A percentile compares a stretch with the other conserved stretches of the same genome.
Evolutionary conservation across 2,329 filamentous ascomycete genomes (phyloP).

Genomic region (Polychaeton citri): DNA sequence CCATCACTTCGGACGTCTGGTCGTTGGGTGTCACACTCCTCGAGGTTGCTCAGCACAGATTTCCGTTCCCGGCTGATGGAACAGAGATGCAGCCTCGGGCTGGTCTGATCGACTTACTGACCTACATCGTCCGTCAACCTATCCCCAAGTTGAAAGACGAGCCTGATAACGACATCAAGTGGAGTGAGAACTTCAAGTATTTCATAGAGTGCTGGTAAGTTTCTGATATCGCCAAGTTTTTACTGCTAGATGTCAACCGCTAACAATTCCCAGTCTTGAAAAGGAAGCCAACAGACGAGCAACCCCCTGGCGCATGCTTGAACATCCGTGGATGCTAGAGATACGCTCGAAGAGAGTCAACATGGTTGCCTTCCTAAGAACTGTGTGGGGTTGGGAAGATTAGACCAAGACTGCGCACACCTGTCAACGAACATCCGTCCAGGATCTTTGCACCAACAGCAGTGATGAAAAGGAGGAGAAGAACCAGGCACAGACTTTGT

Average conservation of each 20-base stretch:
- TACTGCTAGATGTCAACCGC: too few relatives aligned
- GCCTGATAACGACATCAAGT: slow-evolving; percentile 60
- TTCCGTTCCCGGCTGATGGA: slow-evolving; percentile 94
- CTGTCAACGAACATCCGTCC: too few relatives aligned
- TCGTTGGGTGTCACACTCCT: slow-evolving; percentile 90
- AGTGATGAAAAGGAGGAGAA: too few relatives aligned
- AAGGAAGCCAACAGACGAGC: slow-evolving; percentile 80
- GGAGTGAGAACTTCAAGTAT: slow-evolving; percentile 97
- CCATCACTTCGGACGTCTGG: slow-evolving; percentile 97
- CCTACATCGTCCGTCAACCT: slow-evolving; percentile 91
- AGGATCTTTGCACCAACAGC: too few relatives aligned
- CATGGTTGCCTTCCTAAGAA: slow-evolving; percentile 84
- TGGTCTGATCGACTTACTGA: slow-evolving; percentile 85
- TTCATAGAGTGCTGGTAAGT: slow-evolving; percentile 98
- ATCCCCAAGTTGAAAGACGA: slow-evolving; percentile 96
- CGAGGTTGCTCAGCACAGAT: slow-evolving; percentile 98
- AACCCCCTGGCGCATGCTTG: slow-evolving; percentile 95
- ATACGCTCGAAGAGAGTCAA: slow-evolving; percentile 95
- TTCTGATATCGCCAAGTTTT: too few relatives aligned
- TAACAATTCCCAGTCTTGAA: slow-evolving; percentile 54
- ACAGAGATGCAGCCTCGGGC: slow-evolving; percentile 90
- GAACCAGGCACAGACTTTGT: too few relatives aligned
- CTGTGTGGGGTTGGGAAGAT: slow-evolving; percentile 95
- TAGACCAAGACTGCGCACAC: too few relatives aligned
- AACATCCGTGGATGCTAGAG: slow-evolving; percentile 97